Conservation (phyloP, 2,329 filamentous ascomycete species). For the Iodosphaeria phyllophila region DNA sequence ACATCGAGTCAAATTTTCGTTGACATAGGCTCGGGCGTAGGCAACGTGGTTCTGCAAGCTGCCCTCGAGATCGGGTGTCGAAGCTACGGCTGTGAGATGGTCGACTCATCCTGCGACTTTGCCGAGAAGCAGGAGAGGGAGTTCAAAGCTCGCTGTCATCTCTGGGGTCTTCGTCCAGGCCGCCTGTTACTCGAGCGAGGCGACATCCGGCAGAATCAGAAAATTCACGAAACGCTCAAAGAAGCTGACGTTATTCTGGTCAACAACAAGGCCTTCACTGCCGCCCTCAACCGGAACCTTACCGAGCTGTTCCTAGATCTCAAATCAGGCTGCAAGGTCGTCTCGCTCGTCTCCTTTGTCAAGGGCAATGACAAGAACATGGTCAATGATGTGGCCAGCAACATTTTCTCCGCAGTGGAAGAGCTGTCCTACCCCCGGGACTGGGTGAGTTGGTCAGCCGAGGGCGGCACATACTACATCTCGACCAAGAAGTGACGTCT, state of each 20-base stretch:
- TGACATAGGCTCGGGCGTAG: slow-evolving; percentile 87
- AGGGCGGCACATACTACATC: slow-evolving; percentile 72
- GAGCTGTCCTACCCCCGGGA: slow-evolving; percentile 39
- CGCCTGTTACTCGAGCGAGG: slow-evolving; percentile 63
- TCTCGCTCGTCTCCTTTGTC: slow-evolving; percentile 85
- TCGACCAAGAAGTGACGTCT: slow-evolving; percentile 68
- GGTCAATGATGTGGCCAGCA: slow-evolving; percentile 54
- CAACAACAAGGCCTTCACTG: slow-evolving; percentile 94
- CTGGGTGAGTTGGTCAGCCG: slow-evolving; percentile 86
- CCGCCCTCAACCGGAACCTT: slow-evolving; percentile 67
- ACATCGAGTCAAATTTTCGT: slow-evolving; percentile 77
- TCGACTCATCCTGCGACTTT: slow-evolving; percentile 73
- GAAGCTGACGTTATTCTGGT: slow-evolving; percentile 89
- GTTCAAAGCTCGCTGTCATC: slow-evolving; percentile 64
- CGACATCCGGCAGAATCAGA: slow-evolving; percentile 60
- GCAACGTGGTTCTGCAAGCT: slow-evolving; percentile 87
- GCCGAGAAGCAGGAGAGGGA: slow-evolving; percentile 67
- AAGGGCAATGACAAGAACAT: slow-evolving; percentile 55
- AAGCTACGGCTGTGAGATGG: slow-evolving; percentile 92
- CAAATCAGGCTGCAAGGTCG: slow-evolving; percentile 75
- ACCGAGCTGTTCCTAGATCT: slow-evolving; percentile 84
- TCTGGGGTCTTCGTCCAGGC: slow-evolving; percentile 77
- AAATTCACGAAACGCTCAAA: slow-evolving; percentile 55
- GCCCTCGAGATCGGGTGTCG: slow-evolving; percentile 87
- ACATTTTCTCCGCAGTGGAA: slow-evolving; percentile 28